These are phyloP conservation scores for Tricholoma sp. DNA, from an alignment of 768 basidiomycete genomes.

Conservation along the genomic window DNA sequence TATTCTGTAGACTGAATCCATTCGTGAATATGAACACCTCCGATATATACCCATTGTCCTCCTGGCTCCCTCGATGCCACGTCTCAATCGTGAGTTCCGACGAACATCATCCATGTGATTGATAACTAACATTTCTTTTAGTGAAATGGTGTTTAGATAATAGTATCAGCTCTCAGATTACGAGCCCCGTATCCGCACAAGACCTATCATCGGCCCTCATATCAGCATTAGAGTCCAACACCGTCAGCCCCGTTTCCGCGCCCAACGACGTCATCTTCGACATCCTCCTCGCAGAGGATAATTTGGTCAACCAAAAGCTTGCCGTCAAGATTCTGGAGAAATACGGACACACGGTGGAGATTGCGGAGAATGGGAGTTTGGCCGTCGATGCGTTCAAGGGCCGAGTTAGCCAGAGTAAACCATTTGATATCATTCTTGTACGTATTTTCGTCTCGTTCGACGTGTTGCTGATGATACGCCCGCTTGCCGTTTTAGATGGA, in stretches of 20 bases:
- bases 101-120: no score
- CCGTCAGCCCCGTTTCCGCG: constrained; percentile 80
- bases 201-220: constrained; percentile 91
- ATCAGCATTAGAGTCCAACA: constrained; percentile 92
- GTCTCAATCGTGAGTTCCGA: constrained; percentile 51
- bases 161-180: constrained; percentile 92
- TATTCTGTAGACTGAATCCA: no score
- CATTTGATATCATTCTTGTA: constrained; percentile 90
- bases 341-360: constrained; percentile 84
- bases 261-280: constrained; percentile 86
- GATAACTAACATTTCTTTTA: constrained; percentile 18
- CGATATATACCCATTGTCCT: constrained; percentile 42
- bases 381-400: constrained; percentile 91
- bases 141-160: constrained; percentile 98
- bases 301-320: constrained; percentile 91
- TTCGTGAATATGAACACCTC: no score
- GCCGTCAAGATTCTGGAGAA: constrained; percentile 96
- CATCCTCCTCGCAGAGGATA: constrained; percentile 96
- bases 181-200: constrained; percentile 81
- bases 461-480: background rate
- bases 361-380: constrained; percentile 96
- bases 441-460: constrained; percentile 24
- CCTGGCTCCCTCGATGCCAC: constrained; percentile 71
- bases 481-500: constrained; percentile 65
- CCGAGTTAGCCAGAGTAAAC: constrained; percentile 60